Base-by-base conservation (phyloP, 225 moss, liverwort and hornwort genomes). In the Straminergon stramineum region DNA sequence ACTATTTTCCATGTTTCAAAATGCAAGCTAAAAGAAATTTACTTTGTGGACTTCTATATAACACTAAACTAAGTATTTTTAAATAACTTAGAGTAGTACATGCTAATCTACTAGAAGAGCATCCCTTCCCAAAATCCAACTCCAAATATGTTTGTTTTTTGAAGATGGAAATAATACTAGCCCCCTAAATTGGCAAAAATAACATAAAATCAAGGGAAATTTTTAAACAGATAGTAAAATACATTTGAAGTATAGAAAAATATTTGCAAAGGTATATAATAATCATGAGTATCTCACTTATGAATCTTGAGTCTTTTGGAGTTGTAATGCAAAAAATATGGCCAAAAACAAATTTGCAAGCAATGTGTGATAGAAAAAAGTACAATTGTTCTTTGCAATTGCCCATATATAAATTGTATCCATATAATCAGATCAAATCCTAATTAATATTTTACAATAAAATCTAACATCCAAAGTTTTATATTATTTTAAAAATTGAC, bases 351-450 rank as follows among this genome's bases (percentile, higher is more conserved):
- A 34, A 52, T 21, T 5, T 12, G 0, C 7, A 20, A 32, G 20
- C 1, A 52, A 52, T 1, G 2, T 17, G 3, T 32, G 5, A 19
- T 1, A 21, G 0, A 76, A 76, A 20, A 32, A 0, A 34, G 2
- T 13, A 21, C 5, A 32, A 32, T 32, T 48, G 1, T 76, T 52
- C 18, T 4, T 52, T 76, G 8, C 14, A 52, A 34, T 76, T 76
- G 8, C 0, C 21, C 0, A 13, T 21, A 5, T 13, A 32, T 76
- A 52, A 7, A 22, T 52, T 76, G 17, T 8, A 34, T 34, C 3
- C 1, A 34, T 8, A 20, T 0, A 0, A 14, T 21, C 1, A 0
- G 1, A 52, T 76, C 21, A 52, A 21, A 21, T 1, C 4, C 23
- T 23, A 77, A 22, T 0, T 1, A 55, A 20, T 76, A 21, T 20